phyloP scores from a whole-genome alignment of 2,329 filamentous ascomycete species.

The Botrytis medusae region DNA sequence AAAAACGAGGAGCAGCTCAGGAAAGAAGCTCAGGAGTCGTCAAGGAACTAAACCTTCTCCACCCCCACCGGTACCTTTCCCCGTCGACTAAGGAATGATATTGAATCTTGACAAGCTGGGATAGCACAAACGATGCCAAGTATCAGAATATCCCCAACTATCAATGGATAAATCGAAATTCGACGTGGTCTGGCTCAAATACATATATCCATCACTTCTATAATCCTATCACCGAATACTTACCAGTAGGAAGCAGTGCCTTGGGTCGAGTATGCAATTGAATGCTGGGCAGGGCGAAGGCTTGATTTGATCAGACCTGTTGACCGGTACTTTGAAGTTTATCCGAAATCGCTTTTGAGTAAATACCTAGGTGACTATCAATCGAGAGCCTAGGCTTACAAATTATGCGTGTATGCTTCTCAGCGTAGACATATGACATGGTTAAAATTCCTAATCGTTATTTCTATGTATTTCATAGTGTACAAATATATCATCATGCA shows the following conservation, averaged over 20 bases:
- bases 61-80: neutral
- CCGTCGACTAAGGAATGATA: neutral
- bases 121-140: conserved; percentile 3
- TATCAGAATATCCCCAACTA: neutral
- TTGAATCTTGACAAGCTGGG: neutral
- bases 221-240: neutral
- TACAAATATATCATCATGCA: conserved; percentile 13
- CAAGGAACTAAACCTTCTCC: neutral
- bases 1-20: neutral
- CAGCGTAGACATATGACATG: neutral
- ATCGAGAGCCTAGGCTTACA: neutral
- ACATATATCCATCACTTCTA: conserved; percentile 14
- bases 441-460: neutral
- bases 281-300: conserved; percentile 2
- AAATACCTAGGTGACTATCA: neutral
- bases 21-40: neutral
- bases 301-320: conserved; percentile 3
- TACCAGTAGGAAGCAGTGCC: neutral
- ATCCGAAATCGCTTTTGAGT: conserved; percentile 5
- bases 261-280: neutral
- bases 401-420: neutral
- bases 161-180: neutral
- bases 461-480: neutral
- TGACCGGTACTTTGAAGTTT: neutral
- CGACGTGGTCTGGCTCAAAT: neutral